A percentile compares a stretch with the other conserved stretches of the same genome.
Conservation (phyloP, 73 alveolate species). For the Tetrahymena borealis region DNA sequence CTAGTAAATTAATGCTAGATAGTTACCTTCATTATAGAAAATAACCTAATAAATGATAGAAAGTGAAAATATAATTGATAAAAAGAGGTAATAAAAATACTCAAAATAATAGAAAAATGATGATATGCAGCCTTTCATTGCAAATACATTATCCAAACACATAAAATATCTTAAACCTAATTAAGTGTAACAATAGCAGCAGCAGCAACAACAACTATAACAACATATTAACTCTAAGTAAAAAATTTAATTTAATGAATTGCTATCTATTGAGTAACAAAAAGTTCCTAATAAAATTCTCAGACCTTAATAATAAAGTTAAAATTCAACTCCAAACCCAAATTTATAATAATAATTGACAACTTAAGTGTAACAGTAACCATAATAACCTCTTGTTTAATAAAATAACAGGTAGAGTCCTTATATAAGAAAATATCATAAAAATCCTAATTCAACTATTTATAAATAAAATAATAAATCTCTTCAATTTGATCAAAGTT, state of each 20-base stretch:
- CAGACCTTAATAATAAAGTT: too few species aligned
- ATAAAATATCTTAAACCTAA: not conserved
- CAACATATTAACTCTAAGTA: not conserved
- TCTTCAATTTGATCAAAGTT: not conserved
- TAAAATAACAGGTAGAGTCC: not conserved
- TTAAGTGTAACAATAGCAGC: not conserved
- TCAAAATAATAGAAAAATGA: not conserved
- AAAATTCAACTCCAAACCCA: too few species aligned
- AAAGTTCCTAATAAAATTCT: too few species aligned
- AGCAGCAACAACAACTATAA: not conserved
- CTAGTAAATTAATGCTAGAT: not conserved
- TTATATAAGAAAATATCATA: not conserved
- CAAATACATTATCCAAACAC: not conserved
- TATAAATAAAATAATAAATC: not conserved
- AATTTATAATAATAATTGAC: too few species aligned
- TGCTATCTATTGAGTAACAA: too few species aligned
- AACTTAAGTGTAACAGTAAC: not conserved
- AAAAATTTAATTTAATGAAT: not conserved
- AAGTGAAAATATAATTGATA: not conserved
- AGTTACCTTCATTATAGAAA: not conserved
- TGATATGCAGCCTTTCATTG: not conserved
- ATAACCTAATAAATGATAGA: not conserved
- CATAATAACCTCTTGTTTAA: not conserved
- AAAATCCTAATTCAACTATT: not conserved
- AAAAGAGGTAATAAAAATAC: not conserved